Percentiles rank a stretch among this genome's conserved stretches.
These are phyloP conservation scores for Periconia digitata DNA, from an alignment of 2,329 filamentous ascomycete species.

Conservation along the genomic window DNA sequence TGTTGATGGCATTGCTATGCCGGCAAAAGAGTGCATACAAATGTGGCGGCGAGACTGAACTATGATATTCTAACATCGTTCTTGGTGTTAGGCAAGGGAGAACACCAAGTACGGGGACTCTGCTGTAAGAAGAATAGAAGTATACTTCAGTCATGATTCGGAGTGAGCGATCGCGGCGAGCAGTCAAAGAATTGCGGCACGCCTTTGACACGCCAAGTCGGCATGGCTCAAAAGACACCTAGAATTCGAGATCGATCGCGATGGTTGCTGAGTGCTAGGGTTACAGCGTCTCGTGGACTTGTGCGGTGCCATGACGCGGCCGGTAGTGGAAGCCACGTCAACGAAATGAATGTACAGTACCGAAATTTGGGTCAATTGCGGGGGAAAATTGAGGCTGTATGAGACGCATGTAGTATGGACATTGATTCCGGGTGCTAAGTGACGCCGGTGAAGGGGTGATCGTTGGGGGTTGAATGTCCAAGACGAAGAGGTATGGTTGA, in stretches of 20 bases:
- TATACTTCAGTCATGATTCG: background rate
- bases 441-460: conserved; percentile 15
- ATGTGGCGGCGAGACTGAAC: too few relatives aligned
- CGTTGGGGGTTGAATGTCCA: conserved; percentile 18
- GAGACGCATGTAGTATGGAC: conserved; percentile 12
- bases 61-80: too few relatives aligned
- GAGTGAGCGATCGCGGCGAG: conserved; percentile 2
- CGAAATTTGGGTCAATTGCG: conserved; percentile 18
- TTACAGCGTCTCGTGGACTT: background rate
- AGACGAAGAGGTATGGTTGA: conserved; percentile 31
- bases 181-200: background rate
- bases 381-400: conserved; percentile 20
- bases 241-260: conserved; percentile 5
- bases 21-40: too few relatives aligned
- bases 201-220: conserved; percentile 4
- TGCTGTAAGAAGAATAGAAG: background rate
- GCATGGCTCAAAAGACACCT: conserved; percentile 8
- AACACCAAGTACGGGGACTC: too few relatives aligned
- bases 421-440: conserved; percentile 9
- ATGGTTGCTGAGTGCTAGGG: background rate
- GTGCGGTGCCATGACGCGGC: conserved; percentile 16
- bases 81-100: too few relatives aligned
- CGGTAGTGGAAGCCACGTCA: conserved; percentile 19
- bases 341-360: conserved; percentile 7
- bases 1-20: too few relatives aligned